Evolutionary conservation across 148 eudicot genomes (phyloP), one percentile per base, ranked within the genome.

Genomic region (Bassia scoparia): DNA sequence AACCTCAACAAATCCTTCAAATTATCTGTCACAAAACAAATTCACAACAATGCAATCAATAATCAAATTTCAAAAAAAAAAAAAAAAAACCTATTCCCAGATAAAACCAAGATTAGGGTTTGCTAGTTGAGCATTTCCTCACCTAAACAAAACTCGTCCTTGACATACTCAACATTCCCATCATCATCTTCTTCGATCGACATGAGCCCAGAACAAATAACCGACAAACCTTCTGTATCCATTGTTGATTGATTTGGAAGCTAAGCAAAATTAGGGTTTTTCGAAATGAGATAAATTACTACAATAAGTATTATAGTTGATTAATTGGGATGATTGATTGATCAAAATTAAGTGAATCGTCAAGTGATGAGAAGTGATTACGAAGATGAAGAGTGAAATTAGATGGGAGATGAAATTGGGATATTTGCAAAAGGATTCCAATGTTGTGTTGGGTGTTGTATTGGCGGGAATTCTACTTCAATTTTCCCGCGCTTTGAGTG

Each of bases 1-100:
- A 86, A 96, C 81, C 99, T 84, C 78, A 96, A 78, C 86, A 96
- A 81, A 80, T 96, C 99, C 86, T 96, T 96, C 89, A 96, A 78
- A 82, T 96, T 96, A 85, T 96, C 99, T 96, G 83, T 69, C 64
- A 77, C 69, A 37, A 23, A 3, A 61, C 24, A 66, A 27, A 5
- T 12, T 2, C 73, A 66, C 0, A 26, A 2, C 34, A 73, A 27
- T 52, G 21, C 27, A 68, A 60, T 8, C 12, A 41, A 41, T 14
- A 41, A 41, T 8, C 5, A 5, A 37, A 37, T 37, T 2, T 10
- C 12, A 41, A 41, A 41, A 11, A 15, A 70, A 65, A 13, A 38
- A 23, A 50, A 3, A 17, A 29, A 44, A 23, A 37, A 31, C 8
- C 23, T 26, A 14, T 34, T 35, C n/a, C 49, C 18, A 18, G 27